Evolutionary conservation across 1,284 basidiomycete genomes (phyloP).

Genomic region (Leucoagaricus sp.): DNA sequence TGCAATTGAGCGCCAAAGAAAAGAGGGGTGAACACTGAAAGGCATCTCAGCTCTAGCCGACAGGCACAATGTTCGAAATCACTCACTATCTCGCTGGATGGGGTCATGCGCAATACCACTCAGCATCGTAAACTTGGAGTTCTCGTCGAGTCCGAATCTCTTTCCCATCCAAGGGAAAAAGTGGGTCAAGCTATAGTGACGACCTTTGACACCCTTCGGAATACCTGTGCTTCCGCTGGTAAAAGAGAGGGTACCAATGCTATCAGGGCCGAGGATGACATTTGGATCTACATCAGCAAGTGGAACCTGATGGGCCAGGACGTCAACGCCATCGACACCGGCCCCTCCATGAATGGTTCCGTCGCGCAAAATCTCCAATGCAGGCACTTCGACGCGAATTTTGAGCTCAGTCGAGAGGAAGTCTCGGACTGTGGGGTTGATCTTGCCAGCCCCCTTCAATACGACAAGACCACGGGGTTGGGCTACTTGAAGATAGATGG

Average conservation of each 20-base stretch:
- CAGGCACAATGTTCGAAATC: not conserved
- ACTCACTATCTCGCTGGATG: slow-evolving; percentile 96
- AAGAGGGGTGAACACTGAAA: slow-evolving; percentile 93
- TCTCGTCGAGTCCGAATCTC: slow-evolving; percentile 75
- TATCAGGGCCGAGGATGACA: slow-evolving; percentile 91
- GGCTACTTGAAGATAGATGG: slow-evolving; percentile 94
- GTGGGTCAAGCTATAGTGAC: slow-evolving; percentile 96
- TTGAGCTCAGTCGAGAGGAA: slow-evolving; percentile 83
- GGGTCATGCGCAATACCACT: slow-evolving; percentile 99
- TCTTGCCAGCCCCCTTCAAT: slow-evolving; percentile 87
- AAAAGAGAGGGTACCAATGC: slow-evolving; percentile 93
- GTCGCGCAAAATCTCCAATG: slow-evolving; percentile 72
- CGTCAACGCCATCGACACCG: slow-evolving; percentile 43
- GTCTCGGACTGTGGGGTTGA: slow-evolving; percentile 82
- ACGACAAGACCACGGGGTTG: slow-evolving; percentile 93
- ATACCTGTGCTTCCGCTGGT: slow-evolving; percentile 98
- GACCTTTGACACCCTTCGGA: slow-evolving; percentile 95
- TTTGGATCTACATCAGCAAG: slow-evolving; percentile 77
- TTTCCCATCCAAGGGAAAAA: slow-evolving; percentile 99
- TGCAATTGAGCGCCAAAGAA: slow-evolving; percentile 97
- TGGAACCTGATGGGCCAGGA: slow-evolving; percentile 52
- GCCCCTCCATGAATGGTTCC: slow-evolving; percentile 73
- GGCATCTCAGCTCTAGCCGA: slow-evolving; percentile 10
- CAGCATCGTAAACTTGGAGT: slow-evolving; percentile 96
- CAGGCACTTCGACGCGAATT: slow-evolving; percentile 93